Percentiles rank a stretch among this genome's conserved stretches.
Evolutionary conservation across 169 alveolate species (phyloP).

Genomic region (Plasmodium relictum): DNA sequence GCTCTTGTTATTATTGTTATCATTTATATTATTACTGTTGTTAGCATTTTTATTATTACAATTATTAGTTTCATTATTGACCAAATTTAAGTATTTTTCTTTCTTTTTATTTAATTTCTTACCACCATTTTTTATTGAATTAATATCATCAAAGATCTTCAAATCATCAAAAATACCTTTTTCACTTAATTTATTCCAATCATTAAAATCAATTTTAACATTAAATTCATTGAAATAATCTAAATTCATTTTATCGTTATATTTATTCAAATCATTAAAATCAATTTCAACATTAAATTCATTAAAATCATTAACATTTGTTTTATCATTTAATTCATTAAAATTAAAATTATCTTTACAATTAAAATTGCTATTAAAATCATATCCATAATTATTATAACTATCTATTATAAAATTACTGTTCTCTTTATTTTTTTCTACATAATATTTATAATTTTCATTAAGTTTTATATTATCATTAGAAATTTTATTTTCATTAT

Average conservation of each 20-base stretch:
- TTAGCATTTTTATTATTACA: not conserved
- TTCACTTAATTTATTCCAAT: not conserved
- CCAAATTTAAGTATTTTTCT: too few species aligned
- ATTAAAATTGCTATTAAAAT: not conserved
- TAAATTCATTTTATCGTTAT: not conserved
- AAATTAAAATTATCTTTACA: not conserved
- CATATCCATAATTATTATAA: not conserved
- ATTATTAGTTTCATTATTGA: not conserved
- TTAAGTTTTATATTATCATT: not conserved
- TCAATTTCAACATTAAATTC: not conserved
- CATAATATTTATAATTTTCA: not conserved
- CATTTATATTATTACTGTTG: not conserved
- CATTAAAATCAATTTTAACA: not conserved
- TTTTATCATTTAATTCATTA: not conserved
- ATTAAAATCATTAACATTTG: not conserved
- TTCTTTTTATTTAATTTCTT: not conserved
- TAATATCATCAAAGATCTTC: not conserved
- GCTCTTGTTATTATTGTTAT: not conserved
- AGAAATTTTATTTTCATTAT: not conserved
- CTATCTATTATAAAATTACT: not conserved
- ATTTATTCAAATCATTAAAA: slow-evolving; percentile 1
- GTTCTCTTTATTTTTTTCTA: not conserved
- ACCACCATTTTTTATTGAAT: not conserved
- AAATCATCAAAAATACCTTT: not conserved
- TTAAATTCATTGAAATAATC: not conserved